These are phyloP conservation scores for Lachnum nothofagi DNA, from an alignment of 2,329 filamentous ascomycete genomes.

Conservation along the genomic window DNA sequence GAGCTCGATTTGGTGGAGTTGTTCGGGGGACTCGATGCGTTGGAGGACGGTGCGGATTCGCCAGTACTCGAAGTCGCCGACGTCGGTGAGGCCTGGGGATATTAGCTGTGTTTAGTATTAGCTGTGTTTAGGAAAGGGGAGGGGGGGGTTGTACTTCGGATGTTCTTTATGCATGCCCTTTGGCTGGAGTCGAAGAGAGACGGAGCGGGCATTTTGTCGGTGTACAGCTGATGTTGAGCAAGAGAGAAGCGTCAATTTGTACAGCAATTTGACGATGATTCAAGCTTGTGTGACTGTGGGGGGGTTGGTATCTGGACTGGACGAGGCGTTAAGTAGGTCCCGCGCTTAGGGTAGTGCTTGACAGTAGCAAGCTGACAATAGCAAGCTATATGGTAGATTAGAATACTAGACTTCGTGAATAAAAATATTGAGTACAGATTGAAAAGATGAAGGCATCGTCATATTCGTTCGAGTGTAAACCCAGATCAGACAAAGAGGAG, in stretches of 20 bases:
- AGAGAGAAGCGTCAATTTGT: background rate
- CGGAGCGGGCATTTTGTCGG: conserved; percentile 42
- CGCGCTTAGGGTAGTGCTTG: too few species aligned
- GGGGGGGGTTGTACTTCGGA: conserved; percentile 33
- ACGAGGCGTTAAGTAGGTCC: too few species aligned
- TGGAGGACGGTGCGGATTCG: conserved; percentile 63
- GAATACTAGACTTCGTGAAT: too few species aligned
- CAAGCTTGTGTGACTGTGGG: too few species aligned
- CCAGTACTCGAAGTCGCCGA: conserved; percentile 66
- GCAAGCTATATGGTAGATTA: too few species aligned
- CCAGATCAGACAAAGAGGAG: background rate
- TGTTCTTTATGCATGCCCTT: conserved; percentile 48
- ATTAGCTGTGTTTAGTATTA: background rate
- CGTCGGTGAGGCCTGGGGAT: conserved; percentile 53
- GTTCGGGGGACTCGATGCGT: conserved; percentile 65
- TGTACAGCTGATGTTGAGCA: too few species aligned
- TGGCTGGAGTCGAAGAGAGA: conserved; percentile 50
- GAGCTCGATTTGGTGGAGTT: conserved; percentile 69
- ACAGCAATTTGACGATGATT: background rate
- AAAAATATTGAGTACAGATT: too few species aligned
- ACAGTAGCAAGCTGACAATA: too few species aligned
- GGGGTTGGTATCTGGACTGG: too few species aligned
- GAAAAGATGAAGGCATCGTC: too few species aligned
- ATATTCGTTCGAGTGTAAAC: too few species aligned
- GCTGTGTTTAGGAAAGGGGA: background rate